Percentiles rank a stretch among this genome's conserved stretches.
Conservation (phyloP, 441 rosid genomes). For the Adansonia gregorii region DNA sequence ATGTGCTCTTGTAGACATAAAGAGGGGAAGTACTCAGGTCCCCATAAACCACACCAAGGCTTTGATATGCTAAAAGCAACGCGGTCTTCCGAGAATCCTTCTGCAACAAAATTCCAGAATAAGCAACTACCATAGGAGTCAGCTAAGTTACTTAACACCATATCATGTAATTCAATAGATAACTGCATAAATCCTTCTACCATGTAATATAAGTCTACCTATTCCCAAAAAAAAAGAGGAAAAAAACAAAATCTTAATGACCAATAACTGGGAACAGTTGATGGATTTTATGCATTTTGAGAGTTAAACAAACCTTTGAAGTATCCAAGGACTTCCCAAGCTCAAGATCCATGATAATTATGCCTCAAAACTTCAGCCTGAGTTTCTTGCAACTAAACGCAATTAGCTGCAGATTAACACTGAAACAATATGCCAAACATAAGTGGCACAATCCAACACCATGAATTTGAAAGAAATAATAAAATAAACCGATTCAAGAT, state of each 20-base stretch:
- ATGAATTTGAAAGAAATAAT: conserved; percentile 29
- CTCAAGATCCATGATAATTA: conserved; percentile 65
- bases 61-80: conserved; percentile 84
- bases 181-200: conserved; percentile 15
- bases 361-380: conserved; percentile 32
- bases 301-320: conserved; percentile 62
- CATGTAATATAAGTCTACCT: conserved; percentile 20
- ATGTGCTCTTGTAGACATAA: conserved; percentile 91
- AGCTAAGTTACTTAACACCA: conserved; percentile 14
- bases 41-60: conserved; percentile 96
- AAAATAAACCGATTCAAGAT: background rate
- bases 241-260: background rate
- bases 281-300: conserved; percentile 14
- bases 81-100: conserved; percentile 82
- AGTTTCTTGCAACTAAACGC: conserved; percentile 27
- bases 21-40: conserved; percentile 95
- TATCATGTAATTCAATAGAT: background rate
- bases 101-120: conserved; percentile 48
- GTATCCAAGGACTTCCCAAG: conserved; percentile 61
- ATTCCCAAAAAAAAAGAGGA: background rate
- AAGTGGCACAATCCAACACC: conserved; percentile 26
- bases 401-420: conserved; percentile 43
- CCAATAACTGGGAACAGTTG: background rate
- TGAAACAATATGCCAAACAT: conserved; percentile 14
- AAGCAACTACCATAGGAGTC: conserved; percentile 24